phyloP scores from a whole-genome alignment of 2,329 filamentous ascomycete genomes.

The Sarocladiaceae sp. region DNA sequence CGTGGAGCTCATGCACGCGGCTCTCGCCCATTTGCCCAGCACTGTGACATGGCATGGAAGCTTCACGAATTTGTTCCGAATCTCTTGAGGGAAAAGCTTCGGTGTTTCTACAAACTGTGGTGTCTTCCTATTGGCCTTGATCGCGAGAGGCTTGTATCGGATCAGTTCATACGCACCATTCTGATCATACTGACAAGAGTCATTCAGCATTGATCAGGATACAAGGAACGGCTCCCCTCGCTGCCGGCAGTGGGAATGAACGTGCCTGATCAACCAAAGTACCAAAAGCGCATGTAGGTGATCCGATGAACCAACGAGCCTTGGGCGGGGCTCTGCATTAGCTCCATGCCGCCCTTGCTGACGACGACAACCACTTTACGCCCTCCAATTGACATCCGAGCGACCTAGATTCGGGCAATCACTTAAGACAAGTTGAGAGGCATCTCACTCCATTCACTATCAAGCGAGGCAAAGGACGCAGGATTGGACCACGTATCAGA shows the following conservation, averaged over 20 bases:
- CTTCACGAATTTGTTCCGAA: neutral
- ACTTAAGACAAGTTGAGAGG: neutral
- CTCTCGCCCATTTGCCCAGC: neutral
- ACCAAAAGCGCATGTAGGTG: neutral
- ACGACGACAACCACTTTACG: conserved; percentile 6
- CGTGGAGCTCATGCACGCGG: conserved; percentile 7
- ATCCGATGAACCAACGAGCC: neutral
- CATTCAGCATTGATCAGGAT: neutral
- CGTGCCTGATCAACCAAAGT: conserved; percentile 8
- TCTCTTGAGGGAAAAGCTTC: too few species aligned
- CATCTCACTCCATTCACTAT: neutral
- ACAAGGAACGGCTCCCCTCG: neutral
- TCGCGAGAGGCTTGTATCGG: too few species aligned
- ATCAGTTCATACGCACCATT: too few species aligned
- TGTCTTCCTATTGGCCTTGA: too few species aligned
- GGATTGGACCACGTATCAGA: too few species aligned
- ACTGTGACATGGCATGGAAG: neutral
- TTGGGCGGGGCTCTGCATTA: conserved; percentile 3
- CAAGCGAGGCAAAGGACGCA: too few species aligned
- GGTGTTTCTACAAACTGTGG: too few species aligned
- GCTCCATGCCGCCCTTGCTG: conserved; percentile 7
- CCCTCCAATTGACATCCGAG: too few species aligned
- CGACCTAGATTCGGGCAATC: too few species aligned
- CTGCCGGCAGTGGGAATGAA: neutral
- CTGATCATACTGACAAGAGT: neutral